Base-by-base conservation (phyloP, 106 monocot species). In the Iris macrosiphon region DNA sequence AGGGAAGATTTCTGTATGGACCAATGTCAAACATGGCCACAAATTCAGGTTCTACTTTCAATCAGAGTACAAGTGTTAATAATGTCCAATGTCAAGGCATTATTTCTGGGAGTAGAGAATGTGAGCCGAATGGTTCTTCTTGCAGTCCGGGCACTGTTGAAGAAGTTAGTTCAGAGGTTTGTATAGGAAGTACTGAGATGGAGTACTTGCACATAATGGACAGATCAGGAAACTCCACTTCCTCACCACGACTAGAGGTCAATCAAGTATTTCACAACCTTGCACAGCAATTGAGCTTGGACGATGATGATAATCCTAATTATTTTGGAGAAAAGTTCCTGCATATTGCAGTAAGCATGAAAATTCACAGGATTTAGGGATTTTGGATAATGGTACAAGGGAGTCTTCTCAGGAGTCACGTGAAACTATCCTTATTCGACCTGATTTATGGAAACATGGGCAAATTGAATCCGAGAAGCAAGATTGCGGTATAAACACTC, bases 1-100 rank as follows among this genome's bases (percentile, higher is more conserved):
- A 94, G 89, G 94, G 89, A 67, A 78, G 74, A 70, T 52, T 47
- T 19, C 19, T 35, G 14, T 24, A 4, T 40, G 63, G 49, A 39
- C 45, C 55, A 44, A 25, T 60, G 20, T 65, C 65, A 58, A 72
- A 67, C 45, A 30, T 49, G 30, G 50, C 55, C 12, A 17, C 20
- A 49, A 59, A 41, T 33, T 74, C 69, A 39, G 32, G 4, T 34
- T 52, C 68, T 27, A 45, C 54, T 35, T 46, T 54, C 42, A 50
- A 31, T 61, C 60, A 73, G 40, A 69, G 22, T 38, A 66, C 17
- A 24, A 49, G 28, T 38, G 18, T 48, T 29, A 47, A 16, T 64
- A 62, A 60, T 45, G 18, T 46, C 21, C 35, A 64, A 14, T 19
- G 10, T 35, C 52, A 18, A 12, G 65, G 51, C 19, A 31, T 32